These are phyloP conservation scores for Dalbergia oliveri DNA, from an alignment of 306 rosid genomes.

Conservation along the genomic window DNA sequence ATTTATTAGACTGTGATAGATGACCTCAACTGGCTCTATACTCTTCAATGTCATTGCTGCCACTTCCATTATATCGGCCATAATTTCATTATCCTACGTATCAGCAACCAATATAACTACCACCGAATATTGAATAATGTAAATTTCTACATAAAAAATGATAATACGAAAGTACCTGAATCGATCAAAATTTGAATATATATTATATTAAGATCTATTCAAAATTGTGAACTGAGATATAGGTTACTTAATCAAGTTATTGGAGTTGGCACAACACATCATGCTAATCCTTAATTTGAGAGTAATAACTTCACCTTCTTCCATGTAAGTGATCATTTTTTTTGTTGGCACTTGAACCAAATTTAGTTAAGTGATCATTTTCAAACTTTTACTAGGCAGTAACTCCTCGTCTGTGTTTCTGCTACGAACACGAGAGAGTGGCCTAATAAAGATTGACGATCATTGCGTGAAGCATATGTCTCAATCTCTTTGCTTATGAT, in stretches of 20 bases:
- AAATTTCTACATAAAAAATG: not conserved
- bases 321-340: not conserved
- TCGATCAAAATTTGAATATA: not conserved
- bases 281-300: not conserved
- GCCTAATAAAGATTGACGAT: constrained; percentile 15
- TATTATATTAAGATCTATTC: not conserved
- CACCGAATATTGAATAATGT: not conserved
- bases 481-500: not conserved
- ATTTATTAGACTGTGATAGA: not conserved
- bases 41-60: not conserved
- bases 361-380: constrained; percentile 25
- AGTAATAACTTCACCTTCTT: not conserved
- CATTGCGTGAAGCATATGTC: not conserved
- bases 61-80: constrained; percentile 1
- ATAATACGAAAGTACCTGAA: not conserved
- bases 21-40: not conserved
- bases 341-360: constrained; percentile 10
- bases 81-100: not conserved
- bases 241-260: constrained; percentile 17
- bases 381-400: not conserved
- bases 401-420: not conserved
- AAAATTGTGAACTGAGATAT: not conserved
- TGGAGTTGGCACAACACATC: not conserved
- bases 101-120: not conserved
- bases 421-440: too few relatives aligned